phyloP scores from a whole-genome alignment of 2,329 filamentous ascomycete species.

The Aspergillus vadensis region DNA sequence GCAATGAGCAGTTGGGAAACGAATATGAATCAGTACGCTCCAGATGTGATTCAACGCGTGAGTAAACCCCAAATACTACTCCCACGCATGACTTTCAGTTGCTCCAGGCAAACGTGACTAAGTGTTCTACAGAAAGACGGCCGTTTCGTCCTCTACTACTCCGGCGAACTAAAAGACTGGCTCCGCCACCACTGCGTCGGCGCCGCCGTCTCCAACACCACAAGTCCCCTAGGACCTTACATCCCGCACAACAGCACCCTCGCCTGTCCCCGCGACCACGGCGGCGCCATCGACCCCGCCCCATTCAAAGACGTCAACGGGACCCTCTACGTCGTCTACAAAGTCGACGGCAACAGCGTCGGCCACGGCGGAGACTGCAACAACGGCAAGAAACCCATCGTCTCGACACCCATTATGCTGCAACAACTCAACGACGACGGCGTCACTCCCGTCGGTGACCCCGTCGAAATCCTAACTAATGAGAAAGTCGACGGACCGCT shows the following conservation, averaged over 20 bases:
- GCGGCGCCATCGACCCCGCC: conserved; percentile 64
- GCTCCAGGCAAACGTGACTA: too few species aligned
- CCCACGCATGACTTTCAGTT: too few species aligned
- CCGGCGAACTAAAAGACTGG: conserved; percentile 47
- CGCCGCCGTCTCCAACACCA: conserved; percentile 47
- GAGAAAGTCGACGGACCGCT: conserved; percentile 63
- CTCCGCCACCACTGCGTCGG: conserved; percentile 59
- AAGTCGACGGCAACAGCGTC: conserved; percentile 63
- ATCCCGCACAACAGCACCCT: conserved; percentile 49
- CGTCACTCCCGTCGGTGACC: conserved; percentile 51
- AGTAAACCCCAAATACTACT: conserved; percentile 10
- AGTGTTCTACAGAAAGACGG: conserved; percentile 47
- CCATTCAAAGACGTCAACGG: conserved; percentile 59
- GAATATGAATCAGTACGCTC: conserved; percentile 60
- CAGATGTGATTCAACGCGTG: conserved; percentile 56
- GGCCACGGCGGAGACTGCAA: conserved; percentile 48
- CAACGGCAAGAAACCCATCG: conserved; percentile 41
- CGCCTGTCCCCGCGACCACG: conserved; percentile 54
- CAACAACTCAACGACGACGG: conserved; percentile 49
- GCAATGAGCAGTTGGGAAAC: conserved; percentile 54
- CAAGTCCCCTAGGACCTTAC: conserved; percentile 48
- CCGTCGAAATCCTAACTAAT: conserved; percentile 60
- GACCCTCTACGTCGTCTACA: conserved; percentile 62
- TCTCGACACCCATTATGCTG: conserved; percentile 40
- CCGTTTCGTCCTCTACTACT: conserved; percentile 61